phyloP scores from a whole-genome alignment of 2,329 filamentous ascomycete genomes.

The Coniochaeta ligniaria region DNA sequence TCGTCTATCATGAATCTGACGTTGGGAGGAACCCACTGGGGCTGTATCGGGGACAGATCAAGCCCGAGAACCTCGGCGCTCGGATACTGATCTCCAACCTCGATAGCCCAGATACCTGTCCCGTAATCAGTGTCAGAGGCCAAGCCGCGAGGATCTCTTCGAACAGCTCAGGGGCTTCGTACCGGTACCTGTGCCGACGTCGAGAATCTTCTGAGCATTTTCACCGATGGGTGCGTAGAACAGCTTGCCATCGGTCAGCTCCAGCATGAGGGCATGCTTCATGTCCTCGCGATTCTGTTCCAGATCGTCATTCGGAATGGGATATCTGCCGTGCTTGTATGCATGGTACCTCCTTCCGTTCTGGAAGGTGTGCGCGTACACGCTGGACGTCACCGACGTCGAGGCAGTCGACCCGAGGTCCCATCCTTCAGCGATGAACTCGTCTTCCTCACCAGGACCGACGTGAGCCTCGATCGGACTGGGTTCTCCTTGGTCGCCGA shows the following conservation, averaged over 20 bases:
- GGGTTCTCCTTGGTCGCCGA: not conserved
- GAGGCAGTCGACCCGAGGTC: slow-evolving; percentile 7
- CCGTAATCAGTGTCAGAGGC: not conserved
- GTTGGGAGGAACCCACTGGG: slow-evolving; percentile 12
- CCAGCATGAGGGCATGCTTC: slow-evolving; percentile 22
- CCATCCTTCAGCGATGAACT: slow-evolving; percentile 10
- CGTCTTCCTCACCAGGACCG: slow-evolving; percentile 9
- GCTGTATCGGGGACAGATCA: slow-evolving; percentile 16
- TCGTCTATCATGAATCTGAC: slow-evolving; percentile 43
- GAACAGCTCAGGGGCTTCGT: not conserved
- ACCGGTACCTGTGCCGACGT: not conserved
- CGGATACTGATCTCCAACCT: slow-evolving; percentile 3
- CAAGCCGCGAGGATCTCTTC: not conserved
- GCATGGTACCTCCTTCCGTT: slow-evolving; percentile 15
- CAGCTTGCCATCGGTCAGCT: slow-evolving; percentile 13
- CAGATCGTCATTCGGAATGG: slow-evolving; percentile 17
- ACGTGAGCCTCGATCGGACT: slow-evolving; percentile 5
- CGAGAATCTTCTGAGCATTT: not conserved
- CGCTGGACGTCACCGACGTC: slow-evolving; percentile 5
- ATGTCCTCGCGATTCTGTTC: slow-evolving; percentile 24
- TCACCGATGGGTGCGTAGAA: not conserved
- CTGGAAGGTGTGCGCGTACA: slow-evolving; percentile 9
- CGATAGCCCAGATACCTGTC: not conserved
- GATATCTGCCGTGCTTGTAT: slow-evolving; percentile 17
- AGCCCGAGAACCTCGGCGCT: slow-evolving; percentile 13